Base-by-base conservation (phyloP, 1,139 yeast species). In the Blastobotrys raffinosifermentans region DNA sequence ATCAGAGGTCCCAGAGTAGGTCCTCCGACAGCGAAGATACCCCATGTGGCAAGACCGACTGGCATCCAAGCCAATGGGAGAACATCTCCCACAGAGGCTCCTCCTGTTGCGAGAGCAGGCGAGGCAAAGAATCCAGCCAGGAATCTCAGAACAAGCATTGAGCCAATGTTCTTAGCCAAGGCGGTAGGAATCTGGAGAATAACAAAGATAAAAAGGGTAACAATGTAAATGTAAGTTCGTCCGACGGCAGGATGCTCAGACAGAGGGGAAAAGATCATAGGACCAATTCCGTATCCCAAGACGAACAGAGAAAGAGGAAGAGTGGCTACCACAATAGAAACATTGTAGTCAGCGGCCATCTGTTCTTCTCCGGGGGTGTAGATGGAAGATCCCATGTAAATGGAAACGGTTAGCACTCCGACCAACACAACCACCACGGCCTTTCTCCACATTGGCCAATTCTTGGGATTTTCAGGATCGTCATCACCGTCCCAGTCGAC, bases 51-150 rank as follows among this genome's bases (percentile, higher is more conserved):
- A 74, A 82, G 73, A 14, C 91, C 89, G 13, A 78, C 35, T 9
- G 61, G 58, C 77, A 79, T 29, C 85, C 86, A 27, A 79, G 81
- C 49, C 75, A 63, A 63, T 80, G 77, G 63, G 79, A 83, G 37
- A 73, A 66, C 62, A 60, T 86, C 96, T 42, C 78, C 69, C 44
- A 85, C 73, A 4, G 93, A 76, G 43, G 94, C 96, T 40, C 87
- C 93, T 8, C 87, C 94, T 47, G 84, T 75, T 5, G 94, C 80
- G 57, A 86, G 67, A 0, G 93, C 89, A 4, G 95, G 95, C 2
- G 89, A 76, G 0, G 91, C 84, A 44, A 81, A 70, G 23, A 80
- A 69, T 2, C 96, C 96, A 26, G 85, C 72, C 48, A 86, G 74
- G 56, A 85, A 83, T 49, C 96, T 68, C 40, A 84, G 63, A 4